Base-by-base conservation (phyloP, 2,329 filamentous ascomycete genomes). In the Aspergillus sp. region DNA sequence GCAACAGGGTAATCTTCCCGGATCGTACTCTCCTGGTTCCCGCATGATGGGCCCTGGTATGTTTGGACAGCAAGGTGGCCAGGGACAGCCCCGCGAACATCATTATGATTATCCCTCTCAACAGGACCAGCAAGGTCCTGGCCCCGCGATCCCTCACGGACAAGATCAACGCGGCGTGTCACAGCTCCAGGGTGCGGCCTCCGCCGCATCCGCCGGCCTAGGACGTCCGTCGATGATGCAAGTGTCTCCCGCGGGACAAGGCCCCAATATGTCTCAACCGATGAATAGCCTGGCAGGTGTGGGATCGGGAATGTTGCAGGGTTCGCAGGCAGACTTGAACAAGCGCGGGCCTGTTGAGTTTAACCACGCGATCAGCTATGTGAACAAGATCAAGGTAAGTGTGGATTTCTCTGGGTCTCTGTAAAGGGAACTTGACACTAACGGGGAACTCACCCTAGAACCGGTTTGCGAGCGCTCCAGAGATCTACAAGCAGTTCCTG, bases 401-500 rank as follows among this genome's bases (percentile, higher is more conserved):
- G 10, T 16, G 19, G 17, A 21, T 42, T 42, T 13, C 11, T 21
- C 40, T 16, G 17, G 11, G 7, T 21, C 17, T 9, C 11, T 14
- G 5, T 13, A 20, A 17, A 2, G 16, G 14, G 19, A 21, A 23
- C 11, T 20, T 5, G 6, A 21, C 40, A 17, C 40, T 42, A 17
- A 34, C 47, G 14, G 23, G 7, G 25, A 43, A 38, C 17, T 47
- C 13, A 51, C 42, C 3, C 40, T 53, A 96, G 91, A 99, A 97
- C 69, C 93, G 94, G 42, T 99, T 97, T 74, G 88, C 96, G 64
- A 88, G 92, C 65, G 92, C 96, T 59, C 94, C 94, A 5, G 94
- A 99, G 70, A 97, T 99, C 57, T 99, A 99, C 78, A 99, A 99
- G 72, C 93, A 99, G 68, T 99, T 99, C 68, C 81, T 99, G 25